These are phyloP conservation scores for Angomonas ambiguus DNA, from an alignment of 208 protist genomes.

Conservation along the genomic window DNA sequence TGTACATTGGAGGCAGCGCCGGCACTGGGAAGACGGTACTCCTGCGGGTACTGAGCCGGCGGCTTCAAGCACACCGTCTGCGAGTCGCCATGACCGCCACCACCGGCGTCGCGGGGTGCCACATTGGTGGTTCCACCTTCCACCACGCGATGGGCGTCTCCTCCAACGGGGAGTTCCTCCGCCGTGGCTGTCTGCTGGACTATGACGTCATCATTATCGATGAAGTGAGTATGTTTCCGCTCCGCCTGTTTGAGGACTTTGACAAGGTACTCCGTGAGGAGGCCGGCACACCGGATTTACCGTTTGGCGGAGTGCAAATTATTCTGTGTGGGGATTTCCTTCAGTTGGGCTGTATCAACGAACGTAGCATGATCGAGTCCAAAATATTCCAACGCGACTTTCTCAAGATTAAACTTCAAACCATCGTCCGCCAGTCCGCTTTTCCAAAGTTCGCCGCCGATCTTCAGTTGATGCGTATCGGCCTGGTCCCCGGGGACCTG, in stretches of 20 bases:
- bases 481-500: conserved; percentile 53
- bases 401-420: conserved; percentile 74
- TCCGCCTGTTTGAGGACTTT: conserved; percentile 85
- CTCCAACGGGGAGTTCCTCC: conserved; percentile 70
- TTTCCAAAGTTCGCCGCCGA: conserved; percentile 49
- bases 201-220: conserved; percentile 92
- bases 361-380: conserved; percentile 69
- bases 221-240: conserved; percentile 89
- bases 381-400: conserved; percentile 73
- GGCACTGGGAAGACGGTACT: conserved; percentile 89
- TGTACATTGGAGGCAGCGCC: conserved; percentile 87
- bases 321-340: conserved; percentile 93
- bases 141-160: conserved; percentile 86
- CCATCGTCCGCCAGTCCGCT: conserved; percentile 48
- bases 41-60: conserved; percentile 59
- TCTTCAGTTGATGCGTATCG: conserved; percentile 69
- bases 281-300: conserved; percentile 75
- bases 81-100: conserved; percentile 89
- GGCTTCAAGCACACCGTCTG: conserved; percentile 69
- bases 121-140: conserved; percentile 89
- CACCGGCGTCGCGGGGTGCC: conserved; percentile 85
- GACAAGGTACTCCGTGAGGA: conserved; percentile 76
- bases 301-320: conserved; percentile 92
- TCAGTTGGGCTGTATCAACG: conserved; percentile 87
- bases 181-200: conserved; percentile 61